A percentile compares a stretch with the other conserved stretches of the same genome.
phyloP scores from a whole-genome alignment of 495 filamentous ascomycete species.

The Xylaria flabelliformis region DNA sequence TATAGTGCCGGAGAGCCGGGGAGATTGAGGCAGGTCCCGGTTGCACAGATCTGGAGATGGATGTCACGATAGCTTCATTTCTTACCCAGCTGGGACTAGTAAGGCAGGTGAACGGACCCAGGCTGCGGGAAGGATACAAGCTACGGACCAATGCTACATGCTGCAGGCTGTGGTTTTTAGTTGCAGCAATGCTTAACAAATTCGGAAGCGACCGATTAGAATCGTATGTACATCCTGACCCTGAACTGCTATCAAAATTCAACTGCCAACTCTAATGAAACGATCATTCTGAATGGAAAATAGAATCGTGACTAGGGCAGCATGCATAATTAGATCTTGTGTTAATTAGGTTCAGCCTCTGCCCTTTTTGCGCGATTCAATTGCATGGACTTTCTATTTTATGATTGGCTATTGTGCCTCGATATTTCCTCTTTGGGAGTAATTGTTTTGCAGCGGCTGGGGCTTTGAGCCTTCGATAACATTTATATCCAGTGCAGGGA shows the following conservation, averaged over 20 bases:
- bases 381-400: not conserved
- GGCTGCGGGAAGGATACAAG: not conserved
- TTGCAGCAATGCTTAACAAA: not conserved
- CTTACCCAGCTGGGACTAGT: constrained; percentile 7
- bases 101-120: not conserved
- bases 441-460: not conserved
- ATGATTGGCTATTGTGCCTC: constrained; percentile 23
- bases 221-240: not conserved
- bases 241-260: not conserved
- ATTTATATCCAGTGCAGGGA: not conserved
- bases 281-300: not conserved
- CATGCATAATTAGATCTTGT: not conserved
- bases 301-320: not conserved
- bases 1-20: not conserved
- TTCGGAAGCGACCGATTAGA: not conserved
- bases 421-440: not conserved
- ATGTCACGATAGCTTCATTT: constrained; percentile 23
- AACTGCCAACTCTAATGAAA: not conserved
- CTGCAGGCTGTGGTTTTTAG: not conserved
- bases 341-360: not conserved
- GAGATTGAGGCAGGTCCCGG: not conserved
- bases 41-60: constrained; percentile 1
- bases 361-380: not conserved
- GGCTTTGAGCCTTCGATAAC: not conserved
- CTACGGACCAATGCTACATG: not conserved